Evolutionary conservation across 495 filamentous ascomycete species (phyloP).

Genomic region (Aspergillus olivimuriae): DNA sequence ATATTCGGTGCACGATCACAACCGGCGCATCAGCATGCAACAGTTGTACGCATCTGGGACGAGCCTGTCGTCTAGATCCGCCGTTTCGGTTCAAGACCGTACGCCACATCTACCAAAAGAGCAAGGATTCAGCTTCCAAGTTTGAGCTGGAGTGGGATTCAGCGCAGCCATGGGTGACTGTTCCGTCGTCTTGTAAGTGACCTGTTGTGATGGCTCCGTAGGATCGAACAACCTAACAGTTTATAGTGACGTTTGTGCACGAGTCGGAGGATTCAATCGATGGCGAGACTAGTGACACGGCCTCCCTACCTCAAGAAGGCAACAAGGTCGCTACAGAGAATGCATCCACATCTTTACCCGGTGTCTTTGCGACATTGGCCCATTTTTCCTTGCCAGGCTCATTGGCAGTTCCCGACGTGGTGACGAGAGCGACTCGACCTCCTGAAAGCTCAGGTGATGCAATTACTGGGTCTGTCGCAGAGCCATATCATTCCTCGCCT

Average conservation of each 20-base stretch:
- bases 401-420: neutral
- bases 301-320: neutral
- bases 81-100: conserved; percentile 34
- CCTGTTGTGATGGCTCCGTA: too few species aligned
- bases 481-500: neutral
- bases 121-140: conserved; percentile 19
- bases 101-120: conserved; percentile 32
- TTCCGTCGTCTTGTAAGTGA: conserved; percentile 22
- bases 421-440: neutral
- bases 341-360: neutral
- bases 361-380: neutral
- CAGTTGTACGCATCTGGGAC: conserved; percentile 26
- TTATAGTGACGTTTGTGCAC: conserved; percentile 28
- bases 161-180: conserved; percentile 29
- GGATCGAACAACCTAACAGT: too few species aligned
- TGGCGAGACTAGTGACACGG: conserved; percentile 3
- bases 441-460: neutral
- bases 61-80: conserved; percentile 29
- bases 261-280: conserved; percentile 19
- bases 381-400: neutral
- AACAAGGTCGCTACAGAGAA: neutral
- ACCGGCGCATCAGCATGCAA: conserved; percentile 26
- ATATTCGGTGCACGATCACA: conserved; percentile 31
- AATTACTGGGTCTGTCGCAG: neutral
- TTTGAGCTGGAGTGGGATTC: conserved; percentile 32